Evolutionary conservation across 2,329 filamentous ascomycete genomes (phyloP).

Genomic region (Trichophyton verrucosum): DNA sequence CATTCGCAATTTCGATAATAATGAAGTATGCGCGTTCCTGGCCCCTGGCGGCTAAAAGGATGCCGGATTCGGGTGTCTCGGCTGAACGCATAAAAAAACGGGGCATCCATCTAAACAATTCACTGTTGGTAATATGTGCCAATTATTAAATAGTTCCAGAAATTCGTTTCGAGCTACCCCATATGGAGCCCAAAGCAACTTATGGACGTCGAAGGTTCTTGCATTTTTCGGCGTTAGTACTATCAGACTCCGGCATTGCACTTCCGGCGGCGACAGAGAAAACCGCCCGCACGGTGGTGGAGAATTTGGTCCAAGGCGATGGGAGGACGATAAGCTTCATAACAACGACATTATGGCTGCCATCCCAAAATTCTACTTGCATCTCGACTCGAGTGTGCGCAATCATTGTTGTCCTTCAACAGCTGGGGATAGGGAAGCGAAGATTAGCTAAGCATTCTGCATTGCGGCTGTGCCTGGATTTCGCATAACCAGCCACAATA

Average conservation of each 20-base stretch:
- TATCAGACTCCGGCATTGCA: background rate
- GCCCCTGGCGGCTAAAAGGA: background rate
- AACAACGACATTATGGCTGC: background rate
- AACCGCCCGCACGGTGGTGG: too few relatives aligned
- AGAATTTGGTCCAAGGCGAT: too few relatives aligned
- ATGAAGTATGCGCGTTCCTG: background rate
- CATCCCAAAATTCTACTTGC: too few relatives aligned
- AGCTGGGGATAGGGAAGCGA: background rate
- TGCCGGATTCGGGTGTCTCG: background rate
- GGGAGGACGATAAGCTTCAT: background rate
- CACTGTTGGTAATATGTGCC: background rate
- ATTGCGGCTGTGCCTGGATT: background rate
- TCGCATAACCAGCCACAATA: background rate
- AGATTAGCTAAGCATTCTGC: background rate
- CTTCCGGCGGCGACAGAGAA: too few relatives aligned
- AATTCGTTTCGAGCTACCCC: background rate
- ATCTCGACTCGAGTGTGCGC: background rate
- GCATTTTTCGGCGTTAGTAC: background rate
- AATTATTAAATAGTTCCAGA: background rate
- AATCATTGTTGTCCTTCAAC: background rate
- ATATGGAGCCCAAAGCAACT: background rate
- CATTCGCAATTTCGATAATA: background rate
- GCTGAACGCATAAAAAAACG: background rate
- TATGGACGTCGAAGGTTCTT: background rate
- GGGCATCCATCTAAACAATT: background rate